Evolutionary conservation across 1,139 yeast genomes (phyloP).

Genomic region (Diutina rugosa): DNA sequence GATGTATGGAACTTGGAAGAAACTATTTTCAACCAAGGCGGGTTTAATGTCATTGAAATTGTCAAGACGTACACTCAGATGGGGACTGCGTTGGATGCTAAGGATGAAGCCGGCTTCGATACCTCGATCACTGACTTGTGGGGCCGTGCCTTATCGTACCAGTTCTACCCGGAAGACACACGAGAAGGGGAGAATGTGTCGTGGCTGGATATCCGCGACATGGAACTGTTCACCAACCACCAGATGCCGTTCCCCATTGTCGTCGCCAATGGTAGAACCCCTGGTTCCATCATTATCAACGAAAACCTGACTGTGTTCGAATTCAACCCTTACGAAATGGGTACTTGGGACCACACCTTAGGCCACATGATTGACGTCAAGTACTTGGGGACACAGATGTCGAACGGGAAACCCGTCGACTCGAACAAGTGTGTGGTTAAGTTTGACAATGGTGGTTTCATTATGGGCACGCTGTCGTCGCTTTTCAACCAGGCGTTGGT

Average conservation of each 20-base stretch:
- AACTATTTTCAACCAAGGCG: slow-evolving; percentile 57
- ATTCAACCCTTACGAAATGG: slow-evolving; percentile 57
- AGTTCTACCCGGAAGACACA: slow-evolving; percentile 18
- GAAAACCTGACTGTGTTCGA: slow-evolving; percentile 35
- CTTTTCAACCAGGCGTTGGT: slow-evolving; percentile 46
- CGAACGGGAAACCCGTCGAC: slow-evolving; percentile 11
- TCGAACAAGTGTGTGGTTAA: slow-evolving; percentile 32
- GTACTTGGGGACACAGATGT: slow-evolving; percentile 38
- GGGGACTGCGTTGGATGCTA: slow-evolving; percentile 12
- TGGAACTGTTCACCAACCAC: slow-evolving; percentile 27
- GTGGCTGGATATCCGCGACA: slow-evolving; percentile 23
- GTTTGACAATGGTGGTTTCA: slow-evolving; percentile 62
- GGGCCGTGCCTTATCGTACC: slow-evolving; percentile 30
- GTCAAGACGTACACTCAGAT: slow-evolving; percentile 18
- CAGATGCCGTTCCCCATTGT: slow-evolving; percentile 78
- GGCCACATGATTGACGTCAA: slow-evolving; percentile 38
- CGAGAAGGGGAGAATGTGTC: slow-evolving; percentile 13
- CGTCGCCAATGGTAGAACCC: slow-evolving; percentile 69
- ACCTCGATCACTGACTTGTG: slow-evolving; percentile 29
- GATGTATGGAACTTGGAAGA: slow-evolving; percentile 61
- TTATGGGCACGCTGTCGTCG: slow-evolving; percentile 64
- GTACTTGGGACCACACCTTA: slow-evolving; percentile 47
- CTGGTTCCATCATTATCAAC: slow-evolving; percentile 47
- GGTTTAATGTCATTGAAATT: slow-evolving; percentile 48
- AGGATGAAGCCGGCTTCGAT: slow-evolving; percentile 22